Conservation (phyloP, 306 rosid species). For the Dalbergia cultrata region DNA sequence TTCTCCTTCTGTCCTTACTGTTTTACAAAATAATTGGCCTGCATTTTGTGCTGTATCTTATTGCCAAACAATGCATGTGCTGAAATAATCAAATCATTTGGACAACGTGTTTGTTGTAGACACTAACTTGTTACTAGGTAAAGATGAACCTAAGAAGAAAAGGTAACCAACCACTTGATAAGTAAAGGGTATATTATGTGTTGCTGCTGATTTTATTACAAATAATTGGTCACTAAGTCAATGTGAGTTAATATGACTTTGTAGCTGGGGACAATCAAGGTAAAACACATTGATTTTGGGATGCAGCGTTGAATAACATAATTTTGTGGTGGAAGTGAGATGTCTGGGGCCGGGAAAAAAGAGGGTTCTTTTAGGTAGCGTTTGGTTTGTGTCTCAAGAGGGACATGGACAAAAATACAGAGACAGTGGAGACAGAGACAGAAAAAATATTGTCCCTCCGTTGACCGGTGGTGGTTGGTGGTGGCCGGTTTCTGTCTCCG, state of each 20-base stretch:
- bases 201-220: neutral
- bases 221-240: neutral
- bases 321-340: conserved; percentile 8
- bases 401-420: no score
- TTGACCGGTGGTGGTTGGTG: no score
- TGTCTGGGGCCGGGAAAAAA: conserved; percentile 5
- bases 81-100: neutral
- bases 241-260: conserved; percentile 10
- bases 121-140: neutral
- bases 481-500: no score
- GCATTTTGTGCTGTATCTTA: no score
- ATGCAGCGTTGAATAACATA: conserved; percentile 11
- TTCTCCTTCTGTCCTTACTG: no score
- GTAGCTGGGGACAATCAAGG: conserved; percentile 11
- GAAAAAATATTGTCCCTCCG: no score
- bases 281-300: conserved; percentile 3
- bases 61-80: neutral
- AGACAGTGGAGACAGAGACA: no score
- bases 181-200: conserved; percentile 13
- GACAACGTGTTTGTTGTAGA: neutral
- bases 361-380: conserved; percentile 10
- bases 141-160: conserved; percentile 8
- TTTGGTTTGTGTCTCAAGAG: no score
- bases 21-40: no score
- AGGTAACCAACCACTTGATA: neutral